Base-by-base conservation (phyloP, 768 basidiomycete genomes). In the Tulasnella sp. region DNA sequence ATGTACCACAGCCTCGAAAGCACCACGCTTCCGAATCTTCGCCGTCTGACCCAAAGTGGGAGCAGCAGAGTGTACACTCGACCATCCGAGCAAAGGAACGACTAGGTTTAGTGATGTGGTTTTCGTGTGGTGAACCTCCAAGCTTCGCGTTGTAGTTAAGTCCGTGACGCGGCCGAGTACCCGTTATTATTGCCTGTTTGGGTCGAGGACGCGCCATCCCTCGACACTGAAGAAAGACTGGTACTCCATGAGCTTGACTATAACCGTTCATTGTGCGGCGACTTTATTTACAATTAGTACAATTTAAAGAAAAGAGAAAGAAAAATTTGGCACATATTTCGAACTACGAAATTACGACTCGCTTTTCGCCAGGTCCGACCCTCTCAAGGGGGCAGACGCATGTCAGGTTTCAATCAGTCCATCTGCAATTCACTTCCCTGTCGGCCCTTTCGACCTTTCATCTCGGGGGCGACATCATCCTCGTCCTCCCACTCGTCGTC, bases 401-500 rank as follows among this genome's bases (percentile, higher is more conserved):
- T n/a, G n/a, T n/a, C n/a, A n/a, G n/a, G n/a, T n/a, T 29, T 26
- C 9, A 26, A 26, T 59, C 52, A 65, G 36, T 65, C 64, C 64
- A 65, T 65, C 35, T 36, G 64, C 39, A 65, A 36, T 65, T 65
- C 64, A 22, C 39, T 36, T n/a, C 64, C 64, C 64, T 16, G 19
- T 34, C 39, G 64, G 17, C 35, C 69, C 69, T 52, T 70, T 29
- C 47, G 41, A 47, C 69, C 47, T 44, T 70, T 70, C 44, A 70
- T 47, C 36, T 65, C 35, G 8, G 36, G 62, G 39, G 32, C 36
- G 16, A 22, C 29, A 72, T 72, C 71, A 1, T 72, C 71, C 12
- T 62, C 71, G 32, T 72, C 71, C 62, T 72, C 71, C 71, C 71
- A 72, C 9, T 63, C 71, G 40, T 72, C 71, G 36, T 72, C 69